These are phyloP conservation scores for Crucibulum cyathiforme DNA, from an alignment of 1,284 basidiomycete genomes.

Conservation along the genomic window DNA sequence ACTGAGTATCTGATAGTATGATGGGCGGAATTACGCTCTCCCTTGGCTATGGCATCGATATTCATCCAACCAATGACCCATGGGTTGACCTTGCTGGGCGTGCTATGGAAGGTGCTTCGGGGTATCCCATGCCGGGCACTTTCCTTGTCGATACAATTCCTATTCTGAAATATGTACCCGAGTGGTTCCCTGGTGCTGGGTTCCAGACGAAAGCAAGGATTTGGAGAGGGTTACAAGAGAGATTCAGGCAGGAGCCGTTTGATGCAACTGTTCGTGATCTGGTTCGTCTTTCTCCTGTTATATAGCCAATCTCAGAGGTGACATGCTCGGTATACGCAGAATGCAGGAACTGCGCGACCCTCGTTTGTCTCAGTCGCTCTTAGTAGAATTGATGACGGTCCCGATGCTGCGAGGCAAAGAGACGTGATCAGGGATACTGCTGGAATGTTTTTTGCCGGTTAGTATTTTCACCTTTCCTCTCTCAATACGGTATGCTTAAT, in stretches of 20 bases:
- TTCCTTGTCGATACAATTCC: slow-evolving; percentile 24
- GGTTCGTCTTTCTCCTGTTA: slow-evolving; percentile 19
- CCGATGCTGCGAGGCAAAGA: slow-evolving; percentile 7
- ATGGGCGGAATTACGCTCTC: slow-evolving; percentile 30
- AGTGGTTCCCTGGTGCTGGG: slow-evolving; percentile 39
- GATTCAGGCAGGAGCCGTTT: slow-evolving; percentile 26
- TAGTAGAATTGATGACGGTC: background rate
- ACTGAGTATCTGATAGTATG: slow-evolving; percentile 11
- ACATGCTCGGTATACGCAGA: background rate
- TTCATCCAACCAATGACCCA: slow-evolving; percentile 16
- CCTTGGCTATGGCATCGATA: slow-evolving; percentile 18
- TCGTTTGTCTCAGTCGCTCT: slow-evolving; percentile 1
- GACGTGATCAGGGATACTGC: slow-evolving; percentile 7
- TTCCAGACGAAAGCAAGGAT: slow-evolving; percentile 24
- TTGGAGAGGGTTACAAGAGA: slow-evolving; percentile 18
- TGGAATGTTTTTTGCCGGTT: slow-evolving; percentile 17
- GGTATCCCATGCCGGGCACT: slow-evolving; percentile 15
- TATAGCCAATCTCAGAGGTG: background rate
- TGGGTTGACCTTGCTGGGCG: slow-evolving; percentile 18
- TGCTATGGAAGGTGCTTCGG: slow-evolving; percentile 14
- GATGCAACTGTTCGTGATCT: slow-evolving; percentile 17
- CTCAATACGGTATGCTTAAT: background rate
- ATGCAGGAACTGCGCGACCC: background rate
- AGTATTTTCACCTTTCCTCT: background rate
- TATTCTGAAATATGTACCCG: slow-evolving; percentile 42